A percentile compares a stretch with the other conserved stretches of the same genome.
Conservation (phyloP, 306 rosid species). For the Coriaria nepalensis region DNA sequence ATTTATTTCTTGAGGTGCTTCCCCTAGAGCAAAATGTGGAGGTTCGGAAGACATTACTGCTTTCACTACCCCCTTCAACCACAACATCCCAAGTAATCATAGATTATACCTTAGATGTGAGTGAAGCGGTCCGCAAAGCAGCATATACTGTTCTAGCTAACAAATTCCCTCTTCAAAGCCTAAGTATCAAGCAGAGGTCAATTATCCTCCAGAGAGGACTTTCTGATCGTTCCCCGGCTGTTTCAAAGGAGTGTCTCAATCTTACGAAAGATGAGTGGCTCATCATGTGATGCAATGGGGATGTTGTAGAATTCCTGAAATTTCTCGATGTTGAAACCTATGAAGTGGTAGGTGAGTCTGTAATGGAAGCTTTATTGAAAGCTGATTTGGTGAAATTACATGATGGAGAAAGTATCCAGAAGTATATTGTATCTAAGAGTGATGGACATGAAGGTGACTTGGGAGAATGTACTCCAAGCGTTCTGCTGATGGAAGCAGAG, state of each 20-base stretch:
- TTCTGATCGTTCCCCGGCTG: conserved; percentile 68
- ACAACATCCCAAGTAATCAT: conserved; percentile 65
- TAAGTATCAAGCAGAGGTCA: conserved; percentile 83
- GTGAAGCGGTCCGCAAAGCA: conserved; percentile 77
- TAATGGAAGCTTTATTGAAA: conserved; percentile 55
- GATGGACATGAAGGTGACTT: conserved; percentile 43
- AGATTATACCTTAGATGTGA: conserved; percentile 85
- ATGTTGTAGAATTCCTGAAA: conserved; percentile 62
- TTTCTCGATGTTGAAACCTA: conserved; percentile 96
- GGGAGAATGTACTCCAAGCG: conserved; percentile 23
- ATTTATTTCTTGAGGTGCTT: conserved; percentile 58
- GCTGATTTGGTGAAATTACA: conserved; percentile 44
- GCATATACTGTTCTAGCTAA: conserved; percentile 75
- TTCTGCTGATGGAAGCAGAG: conserved; percentile 78
- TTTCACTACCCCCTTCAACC: conserved; percentile 82
- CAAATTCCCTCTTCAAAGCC: conserved; percentile 96
- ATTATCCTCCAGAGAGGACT: conserved; percentile 83
- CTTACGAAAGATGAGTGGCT: conserved; percentile 93
- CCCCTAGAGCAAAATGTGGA: conserved; percentile 70
- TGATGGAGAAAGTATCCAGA: conserved; percentile 46
- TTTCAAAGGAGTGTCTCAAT: conserved; percentile 77
- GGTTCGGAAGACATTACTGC: conserved; percentile 70
- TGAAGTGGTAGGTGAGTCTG: conserved; percentile 77
- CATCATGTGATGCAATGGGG: conserved; percentile 49
- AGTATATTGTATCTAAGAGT: conserved; percentile 25